A percentile compares a stretch with the other conserved stretches of the same genome.
Conservation (phyloP, 257 asterid species). For the Nicotiana tabacum region DNA sequence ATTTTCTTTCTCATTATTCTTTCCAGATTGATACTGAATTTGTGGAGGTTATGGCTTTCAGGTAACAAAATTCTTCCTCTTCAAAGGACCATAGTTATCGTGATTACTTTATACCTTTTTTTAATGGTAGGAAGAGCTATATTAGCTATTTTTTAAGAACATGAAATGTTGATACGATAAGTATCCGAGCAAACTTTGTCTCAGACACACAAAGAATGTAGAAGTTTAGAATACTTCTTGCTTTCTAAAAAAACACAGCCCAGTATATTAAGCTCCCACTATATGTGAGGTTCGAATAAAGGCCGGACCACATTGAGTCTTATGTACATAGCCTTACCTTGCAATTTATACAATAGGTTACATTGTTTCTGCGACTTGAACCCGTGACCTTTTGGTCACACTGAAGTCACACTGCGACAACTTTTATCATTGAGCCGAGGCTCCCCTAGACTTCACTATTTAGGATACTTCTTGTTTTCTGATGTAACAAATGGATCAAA, state of each 20-base stretch:
- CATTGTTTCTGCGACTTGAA: too few relatives aligned
- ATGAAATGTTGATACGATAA: neutral
- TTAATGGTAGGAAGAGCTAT: neutral
- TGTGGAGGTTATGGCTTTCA: conserved; percentile 82
- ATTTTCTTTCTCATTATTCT: neutral
- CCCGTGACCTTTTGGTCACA: too few relatives aligned
- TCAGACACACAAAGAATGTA: neutral
- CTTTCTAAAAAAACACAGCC: neutral
- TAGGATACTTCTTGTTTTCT: neutral
- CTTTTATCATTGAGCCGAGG: neutral
- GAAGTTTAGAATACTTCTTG: neutral
- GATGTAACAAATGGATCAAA: neutral
- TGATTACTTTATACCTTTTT: neutral
- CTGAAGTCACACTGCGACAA: too few relatives aligned
- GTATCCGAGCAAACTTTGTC: neutral
- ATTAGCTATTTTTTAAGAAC: neutral
- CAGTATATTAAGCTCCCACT: too few relatives aligned
- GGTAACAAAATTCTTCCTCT: conserved; percentile 28
- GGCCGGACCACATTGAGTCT: too few relatives aligned
- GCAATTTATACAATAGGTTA: too few relatives aligned
- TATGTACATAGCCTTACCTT: too few relatives aligned
- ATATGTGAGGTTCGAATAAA: too few relatives aligned
- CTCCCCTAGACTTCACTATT: neutral
- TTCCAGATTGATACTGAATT: conserved; percentile 75
- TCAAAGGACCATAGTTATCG: neutral